Percentiles rank a stretch among this genome's conserved stretches.
phyloP scores from a whole-genome alignment of 495 filamentous ascomycete genomes.

The Annulohypoxylon moriforme region DNA sequence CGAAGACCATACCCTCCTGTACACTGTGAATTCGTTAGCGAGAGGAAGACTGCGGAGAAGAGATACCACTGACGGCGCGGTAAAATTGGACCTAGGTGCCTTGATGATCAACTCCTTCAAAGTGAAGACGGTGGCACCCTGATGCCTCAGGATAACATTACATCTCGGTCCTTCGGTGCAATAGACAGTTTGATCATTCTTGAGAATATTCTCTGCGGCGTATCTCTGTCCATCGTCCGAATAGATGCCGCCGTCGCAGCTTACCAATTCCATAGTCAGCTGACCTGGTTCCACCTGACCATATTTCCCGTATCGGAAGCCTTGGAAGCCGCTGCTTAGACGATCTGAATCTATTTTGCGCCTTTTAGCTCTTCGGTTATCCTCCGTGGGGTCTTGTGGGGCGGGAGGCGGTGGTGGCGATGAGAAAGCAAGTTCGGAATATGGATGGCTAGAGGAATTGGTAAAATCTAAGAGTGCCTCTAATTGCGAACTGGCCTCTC shows the following conservation, averaged over 20 bases:
- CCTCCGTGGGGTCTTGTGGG: conserved; percentile 52
- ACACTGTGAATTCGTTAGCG: conserved; percentile 66
- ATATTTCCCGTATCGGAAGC: conserved; percentile 80
- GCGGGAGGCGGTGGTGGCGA: conserved; percentile 47
- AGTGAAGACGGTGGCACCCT: conserved; percentile 79
- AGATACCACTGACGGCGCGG: conserved; percentile 76
- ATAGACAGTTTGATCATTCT: conserved; percentile 85
- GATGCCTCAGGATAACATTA: conserved; percentile 85
- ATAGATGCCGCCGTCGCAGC: conserved; percentile 89
- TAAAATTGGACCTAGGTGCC: conserved; percentile 82
- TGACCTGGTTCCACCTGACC: conserved; percentile 85
- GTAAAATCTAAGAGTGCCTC: conserved; percentile 60
- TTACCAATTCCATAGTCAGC: conserved; percentile 84
- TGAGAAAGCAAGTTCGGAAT: conserved; percentile 34
- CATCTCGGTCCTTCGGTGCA: conserved; percentile 85
- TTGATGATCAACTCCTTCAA: conserved; percentile 89
- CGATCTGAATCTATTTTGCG: conserved; percentile 78
- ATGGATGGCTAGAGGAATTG: conserved; percentile 50
- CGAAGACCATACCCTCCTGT: conserved; percentile 93
- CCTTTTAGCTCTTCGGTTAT: conserved; percentile 71
- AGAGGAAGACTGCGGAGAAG: conserved; percentile 7
- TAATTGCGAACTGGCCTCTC: conserved; percentile 58
- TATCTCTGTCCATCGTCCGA: conserved; percentile 69
- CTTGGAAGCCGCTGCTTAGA: conserved; percentile 60
- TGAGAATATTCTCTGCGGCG: conserved; percentile 81